Evolutionary conservation across 106 monocot genomes (phyloP).

Genomic region (Acorus calamus): DNA sequence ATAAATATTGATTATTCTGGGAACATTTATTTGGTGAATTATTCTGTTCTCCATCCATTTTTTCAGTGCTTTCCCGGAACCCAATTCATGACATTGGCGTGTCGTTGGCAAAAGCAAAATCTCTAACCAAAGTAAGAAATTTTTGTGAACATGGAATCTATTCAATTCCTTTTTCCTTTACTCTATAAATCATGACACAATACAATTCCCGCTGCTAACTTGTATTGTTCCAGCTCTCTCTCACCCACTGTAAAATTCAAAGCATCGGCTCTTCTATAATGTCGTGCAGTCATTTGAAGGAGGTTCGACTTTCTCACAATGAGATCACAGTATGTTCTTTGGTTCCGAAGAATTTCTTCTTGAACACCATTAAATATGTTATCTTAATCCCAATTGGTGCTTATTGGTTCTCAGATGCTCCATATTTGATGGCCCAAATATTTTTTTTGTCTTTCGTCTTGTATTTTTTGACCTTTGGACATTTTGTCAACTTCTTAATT

Average conservation of each 20-base stretch:
- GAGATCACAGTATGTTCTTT: slow-evolving; percentile 57
- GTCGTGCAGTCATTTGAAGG: slow-evolving; percentile 57
- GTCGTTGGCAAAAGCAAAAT: slow-evolving; percentile 47
- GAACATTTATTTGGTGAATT: neutral
- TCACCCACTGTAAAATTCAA: slow-evolving; percentile 82
- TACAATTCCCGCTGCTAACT: too few relatives aligned
- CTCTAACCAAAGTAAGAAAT: slow-evolving; percentile 61
- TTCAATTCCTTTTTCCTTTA: too few relatives aligned
- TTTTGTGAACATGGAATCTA: slow-evolving; percentile 3
- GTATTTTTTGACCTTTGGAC: too few relatives aligned
- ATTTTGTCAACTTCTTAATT: too few relatives aligned
- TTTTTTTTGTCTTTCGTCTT: too few relatives aligned
- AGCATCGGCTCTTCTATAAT: slow-evolving; percentile 56
- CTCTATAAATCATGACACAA: too few relatives aligned
- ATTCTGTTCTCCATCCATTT: slow-evolving; percentile 2
- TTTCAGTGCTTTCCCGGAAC: slow-evolving; percentile 75
- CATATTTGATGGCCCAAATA: too few relatives aligned
- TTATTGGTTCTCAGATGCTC: too few relatives aligned
- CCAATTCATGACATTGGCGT: slow-evolving; percentile 63
- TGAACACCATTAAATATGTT: slow-evolving; percentile 1
- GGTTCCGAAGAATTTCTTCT: neutral
- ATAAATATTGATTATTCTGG: too few relatives aligned
- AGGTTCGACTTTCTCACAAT: slow-evolving; percentile 75
- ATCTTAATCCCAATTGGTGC: neutral
- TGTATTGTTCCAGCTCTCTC: slow-evolving; percentile 44